Percentiles rank a stretch among this genome's conserved stretches.
Conservation (phyloP, 2,329 filamentous ascomycete genomes). For the Sarocladium oryzae region DNA sequence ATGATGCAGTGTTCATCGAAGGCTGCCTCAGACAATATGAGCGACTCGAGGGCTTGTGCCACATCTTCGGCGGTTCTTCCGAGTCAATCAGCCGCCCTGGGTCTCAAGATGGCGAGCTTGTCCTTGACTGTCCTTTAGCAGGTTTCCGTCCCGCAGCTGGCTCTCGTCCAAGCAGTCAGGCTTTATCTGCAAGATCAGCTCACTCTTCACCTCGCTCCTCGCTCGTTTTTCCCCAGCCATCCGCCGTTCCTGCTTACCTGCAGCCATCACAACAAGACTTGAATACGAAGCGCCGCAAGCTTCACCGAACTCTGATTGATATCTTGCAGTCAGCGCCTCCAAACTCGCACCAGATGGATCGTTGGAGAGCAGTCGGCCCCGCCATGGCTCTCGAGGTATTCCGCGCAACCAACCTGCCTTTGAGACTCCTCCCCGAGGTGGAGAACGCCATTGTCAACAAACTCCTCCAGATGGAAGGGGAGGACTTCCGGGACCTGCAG, state of each 20-base stretch:
- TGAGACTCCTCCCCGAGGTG: constrained; percentile 39
- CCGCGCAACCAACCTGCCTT: constrained; percentile 46
- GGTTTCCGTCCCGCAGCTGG: constrained; percentile 21
- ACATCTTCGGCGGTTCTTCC: constrained; percentile 14
- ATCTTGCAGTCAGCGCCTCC: constrained; percentile 46
- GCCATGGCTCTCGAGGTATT: constrained; percentile 52
- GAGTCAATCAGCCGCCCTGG: background rate
- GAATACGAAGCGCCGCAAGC: constrained; percentile 36
- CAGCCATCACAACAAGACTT: constrained; percentile 32
- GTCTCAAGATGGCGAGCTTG: constrained; percentile 30
- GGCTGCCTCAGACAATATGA: constrained; percentile 57
- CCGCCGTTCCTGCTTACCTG: constrained; percentile 25
- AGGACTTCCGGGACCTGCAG: constrained; percentile 43
- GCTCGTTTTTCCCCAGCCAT: constrained; percentile 22
- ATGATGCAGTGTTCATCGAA: constrained; percentile 56
- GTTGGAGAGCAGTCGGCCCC: constrained; percentile 47
- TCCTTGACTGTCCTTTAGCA: constrained; percentile 33
- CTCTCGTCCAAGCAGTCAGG: constrained; percentile 45
- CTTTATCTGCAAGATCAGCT: constrained; percentile 40
- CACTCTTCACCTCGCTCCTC: constrained; percentile 47
- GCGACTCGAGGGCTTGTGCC: constrained; percentile 40
- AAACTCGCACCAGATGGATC: constrained; percentile 33
- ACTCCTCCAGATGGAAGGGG: constrained; percentile 35
- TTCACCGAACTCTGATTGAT: constrained; percentile 48
- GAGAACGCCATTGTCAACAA: constrained; percentile 42